These are phyloP conservation scores for Vitis rotundifolia DNA, from an alignment of 164 flowering plant genomes.

Conservation along the genomic window DNA sequence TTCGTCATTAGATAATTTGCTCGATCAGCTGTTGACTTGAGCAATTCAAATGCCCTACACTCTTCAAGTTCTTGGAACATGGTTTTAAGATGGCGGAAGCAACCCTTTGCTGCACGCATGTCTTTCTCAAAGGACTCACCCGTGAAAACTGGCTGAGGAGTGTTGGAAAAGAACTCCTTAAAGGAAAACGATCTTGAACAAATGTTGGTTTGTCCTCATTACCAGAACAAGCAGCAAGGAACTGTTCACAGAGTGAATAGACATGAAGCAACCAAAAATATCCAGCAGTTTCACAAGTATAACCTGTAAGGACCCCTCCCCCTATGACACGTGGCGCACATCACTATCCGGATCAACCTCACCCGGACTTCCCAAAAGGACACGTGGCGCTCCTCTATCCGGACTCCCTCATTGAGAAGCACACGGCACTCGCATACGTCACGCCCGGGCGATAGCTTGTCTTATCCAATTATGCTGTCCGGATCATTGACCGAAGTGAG, in stretches of 20 bases:
- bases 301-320: too few species aligned
- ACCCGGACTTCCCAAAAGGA: too few species aligned
- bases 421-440: too few species aligned
- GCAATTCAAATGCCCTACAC: slow-evolving; percentile 96
- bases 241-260: slow-evolving; percentile 96
- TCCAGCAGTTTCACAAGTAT: slow-evolving; percentile 99
- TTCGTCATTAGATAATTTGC: slow-evolving; percentile 97
- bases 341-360: too few species aligned
- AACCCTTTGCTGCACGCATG: slow-evolving; percentile 93
- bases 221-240: slow-evolving; percentile 74
- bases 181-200: slow-evolving; percentile 84
- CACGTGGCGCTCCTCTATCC: too few species aligned
- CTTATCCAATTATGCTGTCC: too few species aligned
- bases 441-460: too few species aligned
- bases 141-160: slow-evolving; percentile 75
- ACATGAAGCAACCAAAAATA: slow-evolving; percentile 98
- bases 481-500: too few species aligned
- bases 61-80: slow-evolving; percentile 98
- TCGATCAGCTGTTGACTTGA: slow-evolving; percentile 94
- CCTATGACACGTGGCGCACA: too few species aligned
- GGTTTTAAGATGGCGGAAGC: slow-evolving; percentile 87
- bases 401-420: too few species aligned
- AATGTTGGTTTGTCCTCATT: slow-evolving; percentile 74
- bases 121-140: slow-evolving; percentile 89
- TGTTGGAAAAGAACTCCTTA: slow-evolving; percentile 74